Percentiles rank a stretch among this genome's conserved stretches.
phyloP scores from a whole-genome alignment of 768 basidiomycete genomes.

The Lepiota venenata region DNA sequence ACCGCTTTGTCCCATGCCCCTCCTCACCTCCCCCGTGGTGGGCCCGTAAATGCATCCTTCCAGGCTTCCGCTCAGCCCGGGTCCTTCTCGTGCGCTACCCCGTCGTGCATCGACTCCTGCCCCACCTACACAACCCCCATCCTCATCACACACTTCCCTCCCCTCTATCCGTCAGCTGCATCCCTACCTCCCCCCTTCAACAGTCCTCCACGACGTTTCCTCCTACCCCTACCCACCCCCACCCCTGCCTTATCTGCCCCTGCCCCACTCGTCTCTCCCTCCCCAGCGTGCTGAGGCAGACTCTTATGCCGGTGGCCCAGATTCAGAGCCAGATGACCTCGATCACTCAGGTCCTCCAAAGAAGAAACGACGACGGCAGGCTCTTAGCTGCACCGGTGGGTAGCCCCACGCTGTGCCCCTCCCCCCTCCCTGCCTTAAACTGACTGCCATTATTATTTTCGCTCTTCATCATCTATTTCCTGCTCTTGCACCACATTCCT shows the following conservation, averaged over 20 bases:
- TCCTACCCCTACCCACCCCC: slow-evolving; percentile 22
- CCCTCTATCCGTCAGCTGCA: slow-evolving; percentile 71
- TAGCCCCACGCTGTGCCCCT: slow-evolving; percentile 20
- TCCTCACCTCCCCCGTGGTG: slow-evolving; percentile 17
- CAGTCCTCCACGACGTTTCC: slow-evolving; percentile 13
- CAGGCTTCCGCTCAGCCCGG: slow-evolving; percentile 22
- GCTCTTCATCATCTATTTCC: slow-evolving; percentile 15
- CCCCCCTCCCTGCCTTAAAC: slow-evolving; percentile 14
- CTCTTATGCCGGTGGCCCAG: slow-evolving; percentile 33
- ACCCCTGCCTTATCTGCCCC: slow-evolving; percentile 22
- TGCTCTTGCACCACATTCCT: slow-evolving; percentile 22
- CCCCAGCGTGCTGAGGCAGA: slow-evolving; percentile 21
- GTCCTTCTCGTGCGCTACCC: slow-evolving; percentile 12
- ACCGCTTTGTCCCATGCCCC: slow-evolving; percentile 30
- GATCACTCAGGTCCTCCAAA: slow-evolving; percentile 61
- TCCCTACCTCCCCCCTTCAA: slow-evolving; percentile 56
- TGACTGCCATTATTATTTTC: slow-evolving; percentile 21
- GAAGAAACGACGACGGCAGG: slow-evolving; percentile 81
- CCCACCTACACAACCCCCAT: slow-evolving; percentile 15
- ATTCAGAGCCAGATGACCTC: slow-evolving; percentile 57
- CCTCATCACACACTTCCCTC: slow-evolving; percentile 35
- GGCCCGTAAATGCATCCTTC: slow-evolving; percentile 22
- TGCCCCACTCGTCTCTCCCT: neutral
- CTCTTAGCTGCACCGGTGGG: slow-evolving; percentile 82
- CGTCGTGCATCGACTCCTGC: slow-evolving; percentile 18